Percentiles rank a stretch among this genome's conserved stretches.
phyloP scores from a whole-genome alignment of 495 filamentous ascomycete species.

The Podospora comata region DNA sequence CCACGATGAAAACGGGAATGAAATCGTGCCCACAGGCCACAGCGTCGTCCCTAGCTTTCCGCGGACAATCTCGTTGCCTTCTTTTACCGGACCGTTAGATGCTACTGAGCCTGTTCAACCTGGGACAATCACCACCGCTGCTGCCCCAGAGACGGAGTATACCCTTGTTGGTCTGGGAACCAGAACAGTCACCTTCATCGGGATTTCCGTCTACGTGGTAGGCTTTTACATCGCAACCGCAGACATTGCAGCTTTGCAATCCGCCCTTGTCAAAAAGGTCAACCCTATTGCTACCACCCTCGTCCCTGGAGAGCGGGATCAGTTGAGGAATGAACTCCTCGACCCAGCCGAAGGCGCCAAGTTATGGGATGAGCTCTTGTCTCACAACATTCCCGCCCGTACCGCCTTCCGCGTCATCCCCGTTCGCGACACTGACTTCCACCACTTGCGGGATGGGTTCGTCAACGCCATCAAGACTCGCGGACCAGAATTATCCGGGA shows the following conservation, averaged over 20 bases:
- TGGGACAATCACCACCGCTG: constrained; percentile 10
- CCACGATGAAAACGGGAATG: constrained; percentile 53
- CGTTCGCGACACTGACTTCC: constrained; percentile 83
- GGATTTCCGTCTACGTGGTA: constrained; percentile 92
- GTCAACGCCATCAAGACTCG: constrained; percentile 76
- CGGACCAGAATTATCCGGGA: constrained; percentile 43
- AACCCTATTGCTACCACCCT: constrained; percentile 74
- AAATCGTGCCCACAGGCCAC: constrained; percentile 77
- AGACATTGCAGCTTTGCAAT: constrained; percentile 61
- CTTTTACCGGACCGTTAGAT: constrained; percentile 29
- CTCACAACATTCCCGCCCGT: constrained; percentile 55
- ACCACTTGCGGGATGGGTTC: constrained; percentile 86
- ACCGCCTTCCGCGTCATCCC: constrained; percentile 79
- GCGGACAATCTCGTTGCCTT: constrained; percentile 60
- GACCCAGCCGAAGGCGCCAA: constrained; percentile 63
- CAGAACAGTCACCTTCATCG: constrained; percentile 81
- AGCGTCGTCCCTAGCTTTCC: constrained; percentile 81
- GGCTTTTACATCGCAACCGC: constrained; percentile 81
- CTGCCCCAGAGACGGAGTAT: constrained; percentile 56
- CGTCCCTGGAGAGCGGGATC: constrained; percentile 71
- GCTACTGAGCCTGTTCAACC: constrained; percentile 23
- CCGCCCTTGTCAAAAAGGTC: constrained; percentile 46
- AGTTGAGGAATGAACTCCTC: constrained; percentile 62
- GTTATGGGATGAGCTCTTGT: constrained; percentile 70
- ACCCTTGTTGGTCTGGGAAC: constrained; percentile 83